phyloP scores from a whole-genome alignment of 768 basidiomycete genomes.

The Calocybe cyanea region DNA sequence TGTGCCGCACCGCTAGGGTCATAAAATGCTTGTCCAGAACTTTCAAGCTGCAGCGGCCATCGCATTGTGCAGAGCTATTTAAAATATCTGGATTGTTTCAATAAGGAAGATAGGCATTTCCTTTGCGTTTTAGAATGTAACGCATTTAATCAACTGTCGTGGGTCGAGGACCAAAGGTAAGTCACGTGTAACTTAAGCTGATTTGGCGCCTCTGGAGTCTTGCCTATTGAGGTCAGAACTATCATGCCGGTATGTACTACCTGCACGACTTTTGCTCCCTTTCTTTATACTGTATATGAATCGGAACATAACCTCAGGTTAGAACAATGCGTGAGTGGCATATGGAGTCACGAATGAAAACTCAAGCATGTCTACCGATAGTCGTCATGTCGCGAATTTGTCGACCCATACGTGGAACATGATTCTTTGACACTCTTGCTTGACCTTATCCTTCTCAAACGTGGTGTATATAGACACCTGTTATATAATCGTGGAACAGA shows the following conservation, averaged over 20 bases:
- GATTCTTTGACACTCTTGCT: conserved; percentile 69
- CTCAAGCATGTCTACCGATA: conserved; percentile 19
- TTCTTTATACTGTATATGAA: conserved; percentile 80
- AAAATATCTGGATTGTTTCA: too few relatives aligned
- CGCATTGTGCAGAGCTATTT: too few relatives aligned
- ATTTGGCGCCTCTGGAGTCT: too few relatives aligned
- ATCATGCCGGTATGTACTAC: conserved; percentile 58
- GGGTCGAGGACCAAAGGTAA: too few relatives aligned
- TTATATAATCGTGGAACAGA: conserved; percentile 75
- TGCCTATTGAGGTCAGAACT: too few relatives aligned
- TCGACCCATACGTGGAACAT: conserved; percentile 86
- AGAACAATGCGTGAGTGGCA: conserved; percentile 72
- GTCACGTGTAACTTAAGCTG: too few relatives aligned
- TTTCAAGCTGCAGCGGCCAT: too few relatives aligned
- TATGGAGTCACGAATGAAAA: conserved; percentile 2
- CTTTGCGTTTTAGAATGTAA: too few relatives aligned
- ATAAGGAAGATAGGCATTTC: too few relatives aligned
- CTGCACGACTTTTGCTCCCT: conserved; percentile 61
- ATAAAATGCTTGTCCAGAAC: too few relatives aligned
- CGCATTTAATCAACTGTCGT: too few relatives aligned
- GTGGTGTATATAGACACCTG: conserved; percentile 78
- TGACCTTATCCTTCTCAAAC: conserved; percentile 79
- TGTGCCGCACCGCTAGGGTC: too few relatives aligned
- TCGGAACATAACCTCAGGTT: conserved; percentile 75
- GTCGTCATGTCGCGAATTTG: conserved; percentile 62